phyloP scores from a whole-genome alignment of 2,329 filamentous ascomycete species.

The Fusarium newnesense region DNA sequence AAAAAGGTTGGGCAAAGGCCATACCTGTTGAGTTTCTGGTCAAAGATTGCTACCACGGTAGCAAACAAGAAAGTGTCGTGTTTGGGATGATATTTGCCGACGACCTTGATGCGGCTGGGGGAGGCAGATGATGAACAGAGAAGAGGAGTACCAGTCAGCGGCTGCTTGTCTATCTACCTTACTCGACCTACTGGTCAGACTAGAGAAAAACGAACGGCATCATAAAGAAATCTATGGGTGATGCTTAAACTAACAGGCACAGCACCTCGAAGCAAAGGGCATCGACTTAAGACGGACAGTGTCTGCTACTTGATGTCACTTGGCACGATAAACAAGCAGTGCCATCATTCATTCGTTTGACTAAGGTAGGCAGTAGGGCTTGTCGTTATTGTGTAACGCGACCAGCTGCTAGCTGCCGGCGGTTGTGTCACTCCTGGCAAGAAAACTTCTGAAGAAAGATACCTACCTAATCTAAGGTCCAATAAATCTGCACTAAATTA shows the following conservation, averaged over 20 bases:
- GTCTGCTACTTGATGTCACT: rapidly evolving
- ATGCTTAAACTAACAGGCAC: rapidly evolving
- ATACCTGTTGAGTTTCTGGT: not conserved
- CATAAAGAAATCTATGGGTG: rapidly evolving
- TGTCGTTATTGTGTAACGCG: not conserved
- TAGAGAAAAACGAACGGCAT: rapidly evolving
- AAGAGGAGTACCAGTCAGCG: rapidly evolving
- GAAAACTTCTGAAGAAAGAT: too few relatives aligned
- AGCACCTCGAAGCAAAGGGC: not conserved
- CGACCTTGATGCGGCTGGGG: rapidly evolving
- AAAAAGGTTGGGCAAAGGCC: rapidly evolving
- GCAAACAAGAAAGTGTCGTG: rapidly evolving
- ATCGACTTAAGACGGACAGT: rapidly evolving
- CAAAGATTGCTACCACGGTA: not conserved
- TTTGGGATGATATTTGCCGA: not conserved
- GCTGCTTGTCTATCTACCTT: rapidly evolving
- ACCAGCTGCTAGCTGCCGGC: not conserved
- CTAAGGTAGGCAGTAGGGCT: too few relatives aligned
- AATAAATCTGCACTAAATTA: not conserved
- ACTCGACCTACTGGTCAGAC: rapidly evolving
- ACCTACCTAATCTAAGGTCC: not conserved
- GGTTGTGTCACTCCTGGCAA: not conserved
- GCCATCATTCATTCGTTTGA: not conserved
- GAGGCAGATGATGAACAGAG: not conserved
- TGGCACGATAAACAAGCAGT: rapidly evolving